Conservation (phyloP, 495 filamentous ascomycete species). For the Podospora pseudocomata region DNA sequence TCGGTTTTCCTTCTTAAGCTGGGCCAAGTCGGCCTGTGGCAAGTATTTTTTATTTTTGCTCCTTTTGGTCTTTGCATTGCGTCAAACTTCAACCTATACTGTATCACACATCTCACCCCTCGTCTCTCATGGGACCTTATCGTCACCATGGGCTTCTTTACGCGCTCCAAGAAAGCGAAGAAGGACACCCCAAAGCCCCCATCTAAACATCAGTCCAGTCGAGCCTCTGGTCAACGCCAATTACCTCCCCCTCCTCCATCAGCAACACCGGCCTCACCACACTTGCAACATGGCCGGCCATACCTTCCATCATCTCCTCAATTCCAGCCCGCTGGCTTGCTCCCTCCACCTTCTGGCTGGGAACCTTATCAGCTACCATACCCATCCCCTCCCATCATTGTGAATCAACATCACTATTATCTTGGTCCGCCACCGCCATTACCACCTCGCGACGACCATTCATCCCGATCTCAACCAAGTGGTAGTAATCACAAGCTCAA, state of each 20-base stretch:
- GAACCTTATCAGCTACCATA: slow-evolving; percentile 29
- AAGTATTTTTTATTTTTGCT: slow-evolving; percentile 4
- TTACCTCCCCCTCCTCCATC: slow-evolving; percentile 19
- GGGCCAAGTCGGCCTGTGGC: neutral
- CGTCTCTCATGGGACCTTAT: neutral
- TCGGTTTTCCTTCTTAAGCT: neutral
- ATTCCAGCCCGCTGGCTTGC: slow-evolving; percentile 35
- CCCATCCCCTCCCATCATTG: slow-evolving; percentile 39
- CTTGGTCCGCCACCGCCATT: slow-evolving; percentile 30
- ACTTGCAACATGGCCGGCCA: slow-evolving; percentile 26
- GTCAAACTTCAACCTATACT: neutral
- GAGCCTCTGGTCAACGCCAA: slow-evolving; percentile 9
- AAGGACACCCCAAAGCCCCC: slow-evolving; percentile 24
- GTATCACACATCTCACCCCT: neutral
- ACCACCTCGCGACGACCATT: slow-evolving; percentile 24
- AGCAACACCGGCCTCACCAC: slow-evolving; percentile 18
- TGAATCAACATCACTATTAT: slow-evolving; percentile 51
- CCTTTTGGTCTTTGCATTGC: slow-evolving; percentile 1
- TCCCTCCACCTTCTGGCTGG: slow-evolving; percentile 37
- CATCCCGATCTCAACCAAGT: slow-evolving; percentile 20
- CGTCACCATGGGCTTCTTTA: slow-evolving; percentile 45
- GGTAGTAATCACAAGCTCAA: slow-evolving; percentile 36
- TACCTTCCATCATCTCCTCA: slow-evolving; percentile 23
- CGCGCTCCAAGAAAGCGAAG: slow-evolving; percentile 43
- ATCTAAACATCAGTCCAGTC: slow-evolving; percentile 16